Conservation (phyloP, 2,329 filamentous ascomycete species). For the Aspergillus sp. region DNA sequence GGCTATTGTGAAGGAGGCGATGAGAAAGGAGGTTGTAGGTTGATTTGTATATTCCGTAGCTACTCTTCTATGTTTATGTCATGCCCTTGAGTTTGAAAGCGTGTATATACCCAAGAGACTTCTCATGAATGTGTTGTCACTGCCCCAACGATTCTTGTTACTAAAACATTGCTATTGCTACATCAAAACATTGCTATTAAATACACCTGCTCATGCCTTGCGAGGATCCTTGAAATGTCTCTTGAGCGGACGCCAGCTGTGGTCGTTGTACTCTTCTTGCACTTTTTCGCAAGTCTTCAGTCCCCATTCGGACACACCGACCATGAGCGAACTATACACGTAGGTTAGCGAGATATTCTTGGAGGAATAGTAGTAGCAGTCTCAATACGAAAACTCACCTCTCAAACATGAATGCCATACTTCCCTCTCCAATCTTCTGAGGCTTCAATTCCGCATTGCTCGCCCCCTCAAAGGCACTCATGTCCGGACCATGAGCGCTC, state of each 20-base stretch:
- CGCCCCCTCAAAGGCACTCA: slow-evolving; percentile 50
- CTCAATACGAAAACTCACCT: slow-evolving; percentile 25
- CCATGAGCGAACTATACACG: slow-evolving; percentile 53
- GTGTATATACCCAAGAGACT: too few species aligned
- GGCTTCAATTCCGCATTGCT: slow-evolving; percentile 49
- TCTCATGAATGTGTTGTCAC: not conserved
- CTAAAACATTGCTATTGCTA: not conserved
- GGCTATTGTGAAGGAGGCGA: slow-evolving; percentile 54
- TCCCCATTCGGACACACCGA: slow-evolving; percentile 67
- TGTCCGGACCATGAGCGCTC: slow-evolving; percentile 59
- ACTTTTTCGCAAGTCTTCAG: slow-evolving; percentile 63
- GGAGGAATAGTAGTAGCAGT: not conserved
- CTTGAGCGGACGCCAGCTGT: slow-evolving; percentile 69
- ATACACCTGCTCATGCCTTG: slow-evolving; percentile 18
- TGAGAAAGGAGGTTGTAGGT: slow-evolving; percentile 47
- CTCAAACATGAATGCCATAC: slow-evolving; percentile 61
- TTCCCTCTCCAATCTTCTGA: slow-evolving; percentile 51
- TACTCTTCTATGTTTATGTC: too few species aligned
- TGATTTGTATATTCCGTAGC: not conserved
- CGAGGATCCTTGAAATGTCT: slow-evolving; percentile 55
- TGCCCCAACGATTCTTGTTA: not conserved
- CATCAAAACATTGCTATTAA: not conserved
- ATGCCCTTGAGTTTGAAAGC: too few species aligned
- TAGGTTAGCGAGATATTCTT: slow-evolving; percentile 30
- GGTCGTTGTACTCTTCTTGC: slow-evolving; percentile 66